These are phyloP conservation scores for Earliella scabrosa DNA, from an alignment of 1,284 basidiomycete genomes.

Conservation along the genomic window DNA sequence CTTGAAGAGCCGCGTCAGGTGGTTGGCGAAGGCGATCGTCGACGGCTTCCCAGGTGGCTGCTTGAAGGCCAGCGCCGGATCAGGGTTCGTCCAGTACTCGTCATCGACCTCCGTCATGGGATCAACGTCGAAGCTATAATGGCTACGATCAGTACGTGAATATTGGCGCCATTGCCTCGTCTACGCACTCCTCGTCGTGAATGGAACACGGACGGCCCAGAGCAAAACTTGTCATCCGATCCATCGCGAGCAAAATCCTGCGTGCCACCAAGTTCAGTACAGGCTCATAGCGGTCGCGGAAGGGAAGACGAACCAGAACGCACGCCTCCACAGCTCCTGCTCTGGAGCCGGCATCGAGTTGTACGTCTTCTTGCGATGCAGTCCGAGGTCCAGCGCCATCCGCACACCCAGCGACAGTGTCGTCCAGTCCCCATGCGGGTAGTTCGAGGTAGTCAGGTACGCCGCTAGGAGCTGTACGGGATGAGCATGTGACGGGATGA, in stretches of 20 bases:
- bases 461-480: slow-evolving; percentile 27
- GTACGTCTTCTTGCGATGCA: slow-evolving; percentile 44
- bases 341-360: slow-evolving; percentile 36
- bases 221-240: slow-evolving; percentile 66
- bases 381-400: slow-evolving; percentile 47
- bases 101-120: slow-evolving; percentile 84
- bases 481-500: background rate
- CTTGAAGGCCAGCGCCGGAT: slow-evolving; percentile 51
- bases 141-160: background rate
- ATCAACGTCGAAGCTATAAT: slow-evolving; percentile 74
- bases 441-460: slow-evolving; percentile 36
- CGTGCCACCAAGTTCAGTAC: background rate
- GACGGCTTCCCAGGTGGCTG: slow-evolving; percentile 70
- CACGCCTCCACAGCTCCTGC: slow-evolving; percentile 52
- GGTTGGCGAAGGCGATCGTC: slow-evolving; percentile 51
- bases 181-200: slow-evolving; percentile 77
- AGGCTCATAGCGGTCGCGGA: no score
- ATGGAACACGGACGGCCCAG: slow-evolving; percentile 85
- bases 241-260: slow-evolving; percentile 66
- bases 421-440: slow-evolving; percentile 41
- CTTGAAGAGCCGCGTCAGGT: slow-evolving; percentile 55
- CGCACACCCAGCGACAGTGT: slow-evolving; percentile 47
- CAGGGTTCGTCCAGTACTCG: slow-evolving; percentile 73
- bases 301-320: slow-evolving; percentile 47
- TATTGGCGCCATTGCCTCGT: background rate